phyloP scores from a whole-genome alignment of 176 grass and related monocot species.

The Oryza punctata region DNA sequence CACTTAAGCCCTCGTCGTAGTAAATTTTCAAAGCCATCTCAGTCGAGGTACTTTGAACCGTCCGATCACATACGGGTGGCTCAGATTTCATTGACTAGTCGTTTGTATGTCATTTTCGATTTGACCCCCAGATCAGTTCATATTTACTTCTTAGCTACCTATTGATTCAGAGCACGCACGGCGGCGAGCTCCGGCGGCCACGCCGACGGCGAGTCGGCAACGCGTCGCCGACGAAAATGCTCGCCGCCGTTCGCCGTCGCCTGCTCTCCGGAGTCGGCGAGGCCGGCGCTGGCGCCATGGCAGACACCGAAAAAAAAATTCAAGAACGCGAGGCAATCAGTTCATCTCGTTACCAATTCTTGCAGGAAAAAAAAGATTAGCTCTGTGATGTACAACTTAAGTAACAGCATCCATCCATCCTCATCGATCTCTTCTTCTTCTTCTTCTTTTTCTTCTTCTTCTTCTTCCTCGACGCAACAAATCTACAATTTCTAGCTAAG shows the following conservation, averaged over 20 bases:
- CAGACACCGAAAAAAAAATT: neutral
- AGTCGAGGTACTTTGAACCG: no score
- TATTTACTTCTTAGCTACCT: no score
- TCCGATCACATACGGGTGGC: no score
- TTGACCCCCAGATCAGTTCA: no score
- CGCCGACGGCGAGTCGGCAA: no score
- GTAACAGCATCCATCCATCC: neutral
- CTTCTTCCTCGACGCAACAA: conserved; percentile 11
- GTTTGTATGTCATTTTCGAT: no score
- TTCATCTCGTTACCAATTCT: neutral
- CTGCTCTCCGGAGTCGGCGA: neutral
- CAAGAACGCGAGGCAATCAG: neutral
- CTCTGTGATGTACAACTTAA: conserved; percentile 42
- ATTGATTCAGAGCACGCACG: no score
- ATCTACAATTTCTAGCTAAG: conserved; percentile 35
- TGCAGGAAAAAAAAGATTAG: neutral
- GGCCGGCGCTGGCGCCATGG: neutral
- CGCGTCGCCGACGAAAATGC: no score
- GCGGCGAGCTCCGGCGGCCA: neutral
- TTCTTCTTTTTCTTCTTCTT: neutral
- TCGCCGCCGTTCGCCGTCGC: no score
- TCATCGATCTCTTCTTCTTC: neutral
- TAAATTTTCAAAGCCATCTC: no score
- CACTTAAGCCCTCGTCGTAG: no score
- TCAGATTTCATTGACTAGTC: no score